Percentiles rank a stretch among this genome's conserved stretches.
These are phyloP conservation scores for Aulographum hederae DNA, from an alignment of 2,329 filamentous ascomycete species.

Conservation along the genomic window DNA sequence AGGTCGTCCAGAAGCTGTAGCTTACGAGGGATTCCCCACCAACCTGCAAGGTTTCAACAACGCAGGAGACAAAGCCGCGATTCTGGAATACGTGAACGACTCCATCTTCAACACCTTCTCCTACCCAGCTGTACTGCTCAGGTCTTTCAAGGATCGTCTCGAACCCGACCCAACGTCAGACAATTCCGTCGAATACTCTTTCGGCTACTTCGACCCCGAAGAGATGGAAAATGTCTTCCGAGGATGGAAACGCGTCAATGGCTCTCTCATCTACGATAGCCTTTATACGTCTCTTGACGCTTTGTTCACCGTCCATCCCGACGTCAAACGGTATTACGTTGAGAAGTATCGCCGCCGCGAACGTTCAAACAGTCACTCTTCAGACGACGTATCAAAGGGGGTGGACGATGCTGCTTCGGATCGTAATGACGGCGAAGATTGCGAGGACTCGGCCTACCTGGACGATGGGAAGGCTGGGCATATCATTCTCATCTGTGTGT, in stretches of 20 bases:
- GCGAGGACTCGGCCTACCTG: too few relatives aligned
- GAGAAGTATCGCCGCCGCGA: conserved; percentile 5
- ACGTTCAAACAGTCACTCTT: conserved; percentile 1
- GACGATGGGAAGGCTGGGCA: conserved; percentile 19
- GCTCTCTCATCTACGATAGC: conserved; percentile 18
- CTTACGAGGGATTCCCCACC: conserved; percentile 1
- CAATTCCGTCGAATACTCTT: background rate
- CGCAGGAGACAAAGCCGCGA: conserved; percentile 6
- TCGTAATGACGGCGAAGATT: too few relatives aligned
- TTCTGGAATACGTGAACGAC: conserved; percentile 12
- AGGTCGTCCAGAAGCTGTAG: background rate
- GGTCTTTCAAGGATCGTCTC: conserved; percentile 14
- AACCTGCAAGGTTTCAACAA: conserved; percentile 9
- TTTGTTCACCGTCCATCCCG: too few relatives aligned
- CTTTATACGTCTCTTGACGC: conserved; percentile 14
- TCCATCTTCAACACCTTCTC: conserved; percentile 17
- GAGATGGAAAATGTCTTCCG: conserved; percentile 11
- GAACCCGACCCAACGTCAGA: conserved; percentile 3
- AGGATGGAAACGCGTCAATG: conserved; percentile 15
- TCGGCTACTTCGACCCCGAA: background rate
- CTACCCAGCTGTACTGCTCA: conserved; percentile 13
- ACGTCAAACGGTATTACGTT: conserved; percentile 9
- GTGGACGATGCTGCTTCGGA: background rate
- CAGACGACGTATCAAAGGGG: too few relatives aligned
- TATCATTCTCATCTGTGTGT: conserved; percentile 21